phyloP scores from a whole-genome alignment of 495 filamentous ascomycete genomes.

The Neurospora pannonica region DNA sequence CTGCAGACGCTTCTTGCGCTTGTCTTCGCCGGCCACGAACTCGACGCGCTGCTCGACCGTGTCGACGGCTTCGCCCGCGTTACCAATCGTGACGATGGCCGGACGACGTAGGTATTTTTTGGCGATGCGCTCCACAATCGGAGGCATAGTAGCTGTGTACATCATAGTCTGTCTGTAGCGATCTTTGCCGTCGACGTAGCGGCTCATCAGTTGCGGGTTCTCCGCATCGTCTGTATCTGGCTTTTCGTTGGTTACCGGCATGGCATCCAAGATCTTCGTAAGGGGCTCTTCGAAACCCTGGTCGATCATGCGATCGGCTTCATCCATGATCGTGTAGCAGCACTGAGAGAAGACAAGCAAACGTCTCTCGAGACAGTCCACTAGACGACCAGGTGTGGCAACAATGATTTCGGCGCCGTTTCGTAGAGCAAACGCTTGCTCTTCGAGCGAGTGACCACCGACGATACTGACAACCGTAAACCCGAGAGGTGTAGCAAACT shows the following conservation, averaged over 20 bases:
- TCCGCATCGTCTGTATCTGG: slow-evolving; percentile 93
- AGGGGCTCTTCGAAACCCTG: slow-evolving; percentile 96
- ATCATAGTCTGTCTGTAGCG: slow-evolving; percentile 99
- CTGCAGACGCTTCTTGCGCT: slow-evolving; percentile 88
- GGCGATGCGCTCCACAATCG: slow-evolving; percentile 88
- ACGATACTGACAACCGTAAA: slow-evolving; percentile 97
- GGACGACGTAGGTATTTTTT: slow-evolving; percentile 91
- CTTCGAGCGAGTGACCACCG: slow-evolving; percentile 90
- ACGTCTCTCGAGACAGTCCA: slow-evolving; percentile 92
- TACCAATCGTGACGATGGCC: slow-evolving; percentile 90
- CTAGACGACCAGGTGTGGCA: slow-evolving; percentile 90
- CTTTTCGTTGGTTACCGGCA: slow-evolving; percentile 92
- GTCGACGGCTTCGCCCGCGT: slow-evolving; percentile 94
- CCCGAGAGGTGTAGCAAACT: slow-evolving; percentile 83
- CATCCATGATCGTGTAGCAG: slow-evolving; percentile 95
- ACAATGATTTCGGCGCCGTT: slow-evolving; percentile 98
- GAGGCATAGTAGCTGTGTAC: slow-evolving; percentile 99
- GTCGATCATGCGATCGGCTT: slow-evolving; percentile 99
- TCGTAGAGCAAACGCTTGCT: slow-evolving; percentile 87
- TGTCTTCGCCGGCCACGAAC: slow-evolving; percentile 85
- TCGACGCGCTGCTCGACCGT: slow-evolving; percentile 97
- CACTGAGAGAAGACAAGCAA: slow-evolving; percentile 89
- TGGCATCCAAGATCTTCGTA: slow-evolving; percentile 96
- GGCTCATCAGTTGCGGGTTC: slow-evolving; percentile 73
- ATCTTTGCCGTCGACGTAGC: slow-evolving; percentile 71